phyloP scores from a whole-genome alignment of 768 basidiomycete genomes.

The Phaeotremella fagi region DNA sequence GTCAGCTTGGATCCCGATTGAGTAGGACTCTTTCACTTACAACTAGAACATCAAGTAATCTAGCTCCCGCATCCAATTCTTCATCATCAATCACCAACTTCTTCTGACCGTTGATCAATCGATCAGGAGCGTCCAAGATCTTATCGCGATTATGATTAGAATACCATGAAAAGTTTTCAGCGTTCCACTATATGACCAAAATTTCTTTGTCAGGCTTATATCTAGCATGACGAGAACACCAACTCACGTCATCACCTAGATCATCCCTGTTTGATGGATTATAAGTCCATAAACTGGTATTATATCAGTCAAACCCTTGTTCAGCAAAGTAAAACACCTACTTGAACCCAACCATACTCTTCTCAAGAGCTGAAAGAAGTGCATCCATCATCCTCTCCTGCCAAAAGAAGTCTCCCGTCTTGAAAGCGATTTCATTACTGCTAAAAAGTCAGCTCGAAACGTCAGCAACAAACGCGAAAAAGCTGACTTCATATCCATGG shows the following conservation, averaged over 20 bases:
- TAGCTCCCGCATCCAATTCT: slow-evolving; percentile 75
- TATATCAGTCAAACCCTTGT: background rate
- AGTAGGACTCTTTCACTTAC: no score
- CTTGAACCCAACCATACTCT: slow-evolving; percentile 76
- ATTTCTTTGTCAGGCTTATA: background rate
- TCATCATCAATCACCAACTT: background rate
- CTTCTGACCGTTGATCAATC: background rate
- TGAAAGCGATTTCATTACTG: slow-evolving; percentile 68
- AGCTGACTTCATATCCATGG: slow-evolving; percentile 93
- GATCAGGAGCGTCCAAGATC: background rate
- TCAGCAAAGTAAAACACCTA: slow-evolving; percentile 51
- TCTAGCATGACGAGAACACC: background rate
- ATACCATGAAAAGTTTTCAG: slow-evolving; percentile 97
- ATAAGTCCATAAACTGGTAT: slow-evolving; percentile 83
- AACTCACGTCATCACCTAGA: slow-evolving; percentile 59
- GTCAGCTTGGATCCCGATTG: background rate
- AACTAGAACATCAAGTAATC: slow-evolving; percentile 72
- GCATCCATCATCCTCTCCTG: slow-evolving; percentile 94
- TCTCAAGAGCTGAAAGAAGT: slow-evolving; percentile 75
- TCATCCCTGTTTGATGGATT: slow-evolving; percentile 78
- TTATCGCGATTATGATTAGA: slow-evolving; percentile 47
- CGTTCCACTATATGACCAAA: slow-evolving; percentile 65
- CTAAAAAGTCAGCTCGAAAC: background rate
- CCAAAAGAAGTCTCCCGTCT: slow-evolving; percentile 68
- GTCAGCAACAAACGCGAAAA: background rate